Evolutionary conservation across 2,329 filamentous ascomycete species (phyloP).

Genomic region (Alternaria brassicicola): DNA sequence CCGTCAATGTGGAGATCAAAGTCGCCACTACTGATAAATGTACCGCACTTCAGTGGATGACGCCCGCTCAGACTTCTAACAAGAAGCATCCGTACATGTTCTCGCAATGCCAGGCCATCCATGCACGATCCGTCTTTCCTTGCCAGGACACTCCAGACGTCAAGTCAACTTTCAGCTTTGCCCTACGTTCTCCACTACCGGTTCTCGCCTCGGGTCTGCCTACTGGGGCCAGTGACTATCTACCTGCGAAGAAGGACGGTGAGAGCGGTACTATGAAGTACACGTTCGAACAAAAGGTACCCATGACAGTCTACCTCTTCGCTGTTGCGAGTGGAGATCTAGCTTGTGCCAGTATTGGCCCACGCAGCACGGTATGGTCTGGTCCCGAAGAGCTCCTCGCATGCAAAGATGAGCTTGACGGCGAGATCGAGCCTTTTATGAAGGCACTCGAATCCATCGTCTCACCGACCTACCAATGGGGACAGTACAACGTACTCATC

Average conservation of each 20-base stretch:
- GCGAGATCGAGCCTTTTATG: slow-evolving; percentile 90
- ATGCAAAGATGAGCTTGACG: slow-evolving; percentile 90
- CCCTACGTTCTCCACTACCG: slow-evolving; percentile 81
- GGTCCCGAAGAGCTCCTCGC: slow-evolving; percentile 84
- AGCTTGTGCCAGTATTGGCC: slow-evolving; percentile 82
- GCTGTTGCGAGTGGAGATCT: slow-evolving; percentile 88
- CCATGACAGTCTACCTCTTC: slow-evolving; percentile 93
- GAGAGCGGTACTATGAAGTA: slow-evolving; percentile 67
- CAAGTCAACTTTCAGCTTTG: slow-evolving; percentile 93
- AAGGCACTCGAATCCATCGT: slow-evolving; percentile 80
- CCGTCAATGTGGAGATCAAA: slow-evolving; percentile 54
- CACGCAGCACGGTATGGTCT: slow-evolving; percentile 81
- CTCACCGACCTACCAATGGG: slow-evolving; percentile 85
- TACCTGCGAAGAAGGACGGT: slow-evolving; percentile 59
- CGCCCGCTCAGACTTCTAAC: slow-evolving; percentile 90
- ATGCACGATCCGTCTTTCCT: slow-evolving; percentile 90
- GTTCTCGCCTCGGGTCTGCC: slow-evolving; percentile 90
- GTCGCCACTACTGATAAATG: slow-evolving; percentile 85
- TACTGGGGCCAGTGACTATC: slow-evolving; percentile 58
- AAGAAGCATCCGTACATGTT: slow-evolving; percentile 98
- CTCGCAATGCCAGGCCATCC: slow-evolving; percentile 96
- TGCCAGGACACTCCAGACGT: slow-evolving; percentile 98
- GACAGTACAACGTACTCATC: slow-evolving; percentile 91
- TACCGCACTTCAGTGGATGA: slow-evolving; percentile 94
- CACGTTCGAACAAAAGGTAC: slow-evolving; percentile 85